Evolutionary conservation across 805 yeast genomes (phyloP).

Genomic region (Cyberlindnera saturnus): DNA sequence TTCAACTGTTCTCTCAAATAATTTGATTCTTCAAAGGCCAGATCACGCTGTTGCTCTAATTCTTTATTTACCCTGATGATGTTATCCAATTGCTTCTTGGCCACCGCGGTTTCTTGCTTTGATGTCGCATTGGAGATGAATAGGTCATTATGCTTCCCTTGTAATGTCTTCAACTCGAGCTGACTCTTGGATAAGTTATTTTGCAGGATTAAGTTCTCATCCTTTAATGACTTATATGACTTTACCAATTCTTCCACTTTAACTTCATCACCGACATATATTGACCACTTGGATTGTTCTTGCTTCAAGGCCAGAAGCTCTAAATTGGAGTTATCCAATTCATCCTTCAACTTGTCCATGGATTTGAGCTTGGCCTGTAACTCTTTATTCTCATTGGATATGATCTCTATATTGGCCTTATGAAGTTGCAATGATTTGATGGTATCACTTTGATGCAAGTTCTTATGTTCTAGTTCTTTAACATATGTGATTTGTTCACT

Average conservation of each 20-base stretch:
- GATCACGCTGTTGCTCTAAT: constrained; percentile 42
- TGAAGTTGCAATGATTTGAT: constrained; percentile 43
- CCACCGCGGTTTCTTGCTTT: constrained; percentile 21
- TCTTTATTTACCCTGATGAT: constrained; percentile 33
- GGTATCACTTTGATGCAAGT: constrained; percentile 46
- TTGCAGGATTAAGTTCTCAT: constrained; percentile 31
- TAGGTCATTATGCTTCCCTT: constrained; percentile 25
- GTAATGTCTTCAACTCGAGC: constrained; percentile 20
- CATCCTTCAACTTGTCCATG: constrained; percentile 38
- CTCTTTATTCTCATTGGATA: constrained; percentile 48
- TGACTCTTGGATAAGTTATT: constrained; percentile 26
- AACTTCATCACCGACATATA: constrained; percentile 29
- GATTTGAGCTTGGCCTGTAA: constrained; percentile 33
- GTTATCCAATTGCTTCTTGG: constrained; percentile 23
- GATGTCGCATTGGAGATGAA: constrained; percentile 32
- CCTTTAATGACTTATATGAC: constrained; percentile 34
- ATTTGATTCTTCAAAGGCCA: constrained; percentile 54
- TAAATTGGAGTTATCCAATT: constrained; percentile 41
- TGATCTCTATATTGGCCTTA: constrained; percentile 40
- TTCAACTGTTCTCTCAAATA: constrained; percentile 52
- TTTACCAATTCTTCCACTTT: constrained; percentile 33
- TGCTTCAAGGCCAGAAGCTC: constrained; percentile 43
- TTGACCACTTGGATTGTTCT: constrained; percentile 41
- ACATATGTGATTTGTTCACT: constrained; percentile 39
- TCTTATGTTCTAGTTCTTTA: constrained; percentile 44